phyloP scores from a whole-genome alignment of 1,284 basidiomycete genomes.

The Cystobasidium slooffiae region DNA sequence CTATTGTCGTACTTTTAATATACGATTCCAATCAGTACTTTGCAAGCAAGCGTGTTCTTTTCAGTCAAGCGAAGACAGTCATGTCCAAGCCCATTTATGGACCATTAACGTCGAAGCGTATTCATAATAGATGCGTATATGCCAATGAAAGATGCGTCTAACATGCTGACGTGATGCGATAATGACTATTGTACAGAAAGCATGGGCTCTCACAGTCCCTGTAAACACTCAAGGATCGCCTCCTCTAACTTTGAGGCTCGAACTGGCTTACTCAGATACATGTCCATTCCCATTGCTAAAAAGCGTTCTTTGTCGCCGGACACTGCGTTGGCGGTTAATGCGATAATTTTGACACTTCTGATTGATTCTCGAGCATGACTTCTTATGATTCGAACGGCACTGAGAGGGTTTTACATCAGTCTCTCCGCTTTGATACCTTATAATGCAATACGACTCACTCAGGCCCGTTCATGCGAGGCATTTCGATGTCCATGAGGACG shows the following conservation, averaged over 20 bases:
- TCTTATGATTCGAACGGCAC: constrained; percentile 28
- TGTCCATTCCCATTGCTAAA: constrained; percentile 30
- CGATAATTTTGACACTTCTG: constrained; percentile 29
- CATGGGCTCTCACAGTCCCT: background rate
- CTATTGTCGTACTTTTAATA: too few relatives aligned
- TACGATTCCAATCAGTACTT: background rate
- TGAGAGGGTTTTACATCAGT: background rate
- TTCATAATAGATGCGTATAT: background rate
- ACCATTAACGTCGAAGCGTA: too few relatives aligned
- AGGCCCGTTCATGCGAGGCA: constrained; percentile 41
- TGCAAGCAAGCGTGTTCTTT: background rate
- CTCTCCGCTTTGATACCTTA: background rate
- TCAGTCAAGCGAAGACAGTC: too few relatives aligned
- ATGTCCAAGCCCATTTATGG: too few relatives aligned
- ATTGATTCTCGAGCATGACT: constrained; percentile 2
- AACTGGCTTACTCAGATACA: constrained; percentile 39
- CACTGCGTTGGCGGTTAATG: constrained; percentile 40
- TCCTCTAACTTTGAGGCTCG: constrained; percentile 22
- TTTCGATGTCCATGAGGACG: constrained; percentile 40
- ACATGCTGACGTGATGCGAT: background rate
- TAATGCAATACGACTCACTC: constrained; percentile 9
- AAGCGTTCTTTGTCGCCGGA: constrained; percentile 38
- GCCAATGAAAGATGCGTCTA: background rate
- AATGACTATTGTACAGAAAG: background rate
- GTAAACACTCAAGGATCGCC: constrained; percentile 21